Evolutionary conservation across 148 eudicot genomes (phyloP).

Genomic region (Heliamphora exappendiculata): DNA sequence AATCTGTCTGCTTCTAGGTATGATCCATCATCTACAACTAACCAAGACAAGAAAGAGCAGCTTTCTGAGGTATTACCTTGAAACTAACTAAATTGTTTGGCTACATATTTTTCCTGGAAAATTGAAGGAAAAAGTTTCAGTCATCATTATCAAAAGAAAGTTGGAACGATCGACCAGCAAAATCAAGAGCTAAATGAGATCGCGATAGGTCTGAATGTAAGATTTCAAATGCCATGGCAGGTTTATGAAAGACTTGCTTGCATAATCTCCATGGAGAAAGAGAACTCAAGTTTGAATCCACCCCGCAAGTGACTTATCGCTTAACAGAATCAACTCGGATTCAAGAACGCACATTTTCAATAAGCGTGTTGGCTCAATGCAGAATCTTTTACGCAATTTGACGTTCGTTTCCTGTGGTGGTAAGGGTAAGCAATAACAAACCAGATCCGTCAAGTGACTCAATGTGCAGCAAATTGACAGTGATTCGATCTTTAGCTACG

Average conservation of each 20-base stretch:
- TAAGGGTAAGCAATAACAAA: neutral
- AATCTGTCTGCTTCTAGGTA: constrained; percentile 48
- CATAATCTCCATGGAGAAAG: constrained; percentile 62
- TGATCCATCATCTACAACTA: constrained; percentile 38
- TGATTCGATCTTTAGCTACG: neutral
- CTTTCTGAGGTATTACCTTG: constrained; percentile 47
- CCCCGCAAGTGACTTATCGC: neutral
- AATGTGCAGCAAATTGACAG: neutral
- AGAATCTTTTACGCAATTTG: neutral
- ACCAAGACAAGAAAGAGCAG: constrained; percentile 33
- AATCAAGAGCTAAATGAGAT: neutral
- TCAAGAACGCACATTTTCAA: neutral
- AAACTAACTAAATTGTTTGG: neutral
- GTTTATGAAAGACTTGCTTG: constrained; percentile 66
- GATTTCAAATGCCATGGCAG: constrained; percentile 24
- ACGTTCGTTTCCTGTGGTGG: neutral
- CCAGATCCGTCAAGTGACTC: neutral
- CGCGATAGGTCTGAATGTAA: no score
- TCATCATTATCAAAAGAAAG: neutral
- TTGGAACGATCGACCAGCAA: neutral
- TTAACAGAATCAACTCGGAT: neutral
- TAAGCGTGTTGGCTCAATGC: neutral
- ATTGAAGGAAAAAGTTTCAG: neutral
- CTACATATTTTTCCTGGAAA: neutral
- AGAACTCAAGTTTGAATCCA: constrained; percentile 42